These are phyloP conservation scores for Wilcoxina mikolae DNA, from an alignment of 495 filamentous ascomycete genomes.

Conservation along the genomic window DNA sequence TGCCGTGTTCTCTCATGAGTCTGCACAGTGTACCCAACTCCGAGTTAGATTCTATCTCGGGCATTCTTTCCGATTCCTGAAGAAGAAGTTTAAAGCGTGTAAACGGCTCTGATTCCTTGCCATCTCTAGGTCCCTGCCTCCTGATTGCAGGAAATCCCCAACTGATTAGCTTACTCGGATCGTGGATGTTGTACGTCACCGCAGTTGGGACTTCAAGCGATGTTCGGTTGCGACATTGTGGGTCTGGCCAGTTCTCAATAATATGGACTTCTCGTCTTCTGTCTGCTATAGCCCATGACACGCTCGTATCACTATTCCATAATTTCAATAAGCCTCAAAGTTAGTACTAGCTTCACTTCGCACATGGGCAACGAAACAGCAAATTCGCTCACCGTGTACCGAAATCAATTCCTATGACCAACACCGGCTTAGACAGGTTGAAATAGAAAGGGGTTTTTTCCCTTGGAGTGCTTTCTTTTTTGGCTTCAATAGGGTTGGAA, in stretches of 20 bases:
- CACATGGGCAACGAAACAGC: background rate
- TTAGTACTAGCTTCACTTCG: background rate
- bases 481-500: no score
- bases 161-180: background rate
- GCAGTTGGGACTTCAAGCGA: background rate
- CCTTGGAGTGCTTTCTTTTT: no score
- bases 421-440: no score
- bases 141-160: background rate
- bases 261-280: background rate
- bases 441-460: no score
- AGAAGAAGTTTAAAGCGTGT: background rate
- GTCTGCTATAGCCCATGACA: background rate
- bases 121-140: background rate
- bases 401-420: slow-evolving; percentile 1
- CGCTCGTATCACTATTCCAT: background rate
- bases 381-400: background rate
- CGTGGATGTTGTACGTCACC: background rate
- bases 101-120: background rate
- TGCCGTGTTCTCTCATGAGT: background rate
- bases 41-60: background rate
- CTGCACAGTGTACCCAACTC: background rate
- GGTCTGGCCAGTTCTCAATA: background rate
- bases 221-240: background rate
- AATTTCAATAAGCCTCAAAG: background rate
- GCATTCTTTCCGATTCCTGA: background rate